Base-by-base conservation (phyloP, 768 basidiomycete species). In the Panus rudis region DNA sequence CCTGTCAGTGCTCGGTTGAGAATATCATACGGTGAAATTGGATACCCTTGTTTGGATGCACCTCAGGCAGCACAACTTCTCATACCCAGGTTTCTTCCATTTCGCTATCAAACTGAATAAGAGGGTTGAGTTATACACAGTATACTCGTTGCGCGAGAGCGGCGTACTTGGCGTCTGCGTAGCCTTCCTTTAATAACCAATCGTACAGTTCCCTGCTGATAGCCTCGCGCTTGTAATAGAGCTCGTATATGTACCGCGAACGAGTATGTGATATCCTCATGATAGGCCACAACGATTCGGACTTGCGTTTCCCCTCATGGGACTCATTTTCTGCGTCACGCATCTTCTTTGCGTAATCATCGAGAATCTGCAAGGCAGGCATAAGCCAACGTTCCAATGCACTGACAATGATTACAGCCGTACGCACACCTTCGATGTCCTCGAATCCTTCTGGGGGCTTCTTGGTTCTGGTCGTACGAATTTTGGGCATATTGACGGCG, bases 301-400 rank as follows among this genome's bases (percentile, higher is more conserved):
- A 78, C 65, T 87, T 92, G 61, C 92, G 89, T 63, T 99, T 98
- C 50, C 96, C 96, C 63, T 99, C 96, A 62, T 99, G 96, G 2
- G 84, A 82, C 67, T 99, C 96, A 58, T 93, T 96, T 73, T 99
- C 96, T 1, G 89, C 96, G 64, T 99, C 96, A 42, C 96, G 74
- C 96, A 99, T 99, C 71, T 96, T 98, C 71, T 92, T 90, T 33
- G 90, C 88, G 62, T 98, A 99, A 66, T 98, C 96, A 53, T 98
- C 96, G 52, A 98, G 84, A 54, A 97, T 84, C 86, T 94, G 20
- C 19, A 26, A 17, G 45, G 12, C 24, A 17, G 26, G 32, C 35
- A 33, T 8, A n/a, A n/a, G n/a, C n/a, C n/a, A n/a, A n/a, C n/a
- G n/a, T n/a, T n/a, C n/a, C n/a, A n/a, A n/a, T n/a, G n/a, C n/a